These are phyloP conservation scores for Candida patagonica DNA, from an alignment of 805 yeast species.

Conservation along the genomic window DNA sequence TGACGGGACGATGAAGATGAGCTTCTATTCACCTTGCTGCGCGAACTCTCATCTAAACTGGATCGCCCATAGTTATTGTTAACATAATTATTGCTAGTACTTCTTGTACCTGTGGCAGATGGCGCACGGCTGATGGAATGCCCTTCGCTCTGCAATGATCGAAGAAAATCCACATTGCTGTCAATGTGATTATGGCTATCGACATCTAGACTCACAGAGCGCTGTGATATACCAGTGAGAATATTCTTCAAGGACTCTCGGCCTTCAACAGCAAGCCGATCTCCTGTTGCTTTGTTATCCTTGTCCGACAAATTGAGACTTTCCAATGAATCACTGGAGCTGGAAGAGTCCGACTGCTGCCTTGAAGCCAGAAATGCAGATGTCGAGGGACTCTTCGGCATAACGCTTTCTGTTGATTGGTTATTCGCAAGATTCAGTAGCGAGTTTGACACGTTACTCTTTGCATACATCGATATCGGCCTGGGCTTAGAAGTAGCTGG, in stretches of 20 bases:
- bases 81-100: too few relatives aligned
- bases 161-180: slow-evolving; percentile 30
- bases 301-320: background rate
- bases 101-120: slow-evolving; percentile 6
- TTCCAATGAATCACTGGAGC: background rate
- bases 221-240: slow-evolving; percentile 28
- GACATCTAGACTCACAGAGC: slow-evolving; percentile 26
- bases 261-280: slow-evolving; percentile 12
- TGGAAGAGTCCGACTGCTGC: background rate
- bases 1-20: slow-evolving; percentile 8
- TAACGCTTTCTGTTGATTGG: background rate
- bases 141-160: slow-evolving; percentile 22
- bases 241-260: slow-evolving; percentile 25
- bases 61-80: slow-evolving; percentile 7
- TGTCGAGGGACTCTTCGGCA: slow-evolving; percentile 1
- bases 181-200: slow-evolving; percentile 24
- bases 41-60: slow-evolving; percentile 6
- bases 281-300: background rate
- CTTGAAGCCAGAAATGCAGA: slow-evolving; percentile 1
- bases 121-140: slow-evolving; percentile 2
- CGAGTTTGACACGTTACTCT: background rate
- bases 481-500: slow-evolving; percentile 1
- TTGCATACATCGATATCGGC: slow-evolving; percentile 6
- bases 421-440: background rate
- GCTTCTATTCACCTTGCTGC: slow-evolving; percentile 1